Evolutionary conservation across 805 yeast species (phyloP).

Genomic region (Candida takata): DNA sequence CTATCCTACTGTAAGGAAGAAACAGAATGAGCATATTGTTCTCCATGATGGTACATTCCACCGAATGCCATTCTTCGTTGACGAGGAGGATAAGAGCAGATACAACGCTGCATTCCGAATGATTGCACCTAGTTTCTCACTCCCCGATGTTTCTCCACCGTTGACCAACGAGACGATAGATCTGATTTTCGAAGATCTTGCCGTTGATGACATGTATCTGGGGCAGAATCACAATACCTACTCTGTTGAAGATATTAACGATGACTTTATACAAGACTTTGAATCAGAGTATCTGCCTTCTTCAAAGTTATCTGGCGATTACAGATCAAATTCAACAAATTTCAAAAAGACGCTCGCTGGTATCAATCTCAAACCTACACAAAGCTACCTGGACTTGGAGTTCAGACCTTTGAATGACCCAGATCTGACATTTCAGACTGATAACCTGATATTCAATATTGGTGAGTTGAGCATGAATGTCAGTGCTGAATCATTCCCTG

Average conservation of each 20-base stretch:
- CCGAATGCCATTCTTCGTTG: slow-evolving; percentile 65
- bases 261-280: slow-evolving; percentile 16
- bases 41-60: slow-evolving; percentile 80
- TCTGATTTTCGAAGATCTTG: slow-evolving; percentile 16
- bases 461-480: slow-evolving; percentile 41
- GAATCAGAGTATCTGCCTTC: slow-evolving; percentile 7
- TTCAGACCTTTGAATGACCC: slow-evolving; percentile 18
- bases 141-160: slow-evolving; percentile 62
- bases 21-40: slow-evolving; percentile 61
- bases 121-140: slow-evolving; percentile 51
- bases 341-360: slow-evolving; percentile 17
- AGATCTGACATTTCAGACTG: slow-evolving; percentile 42
- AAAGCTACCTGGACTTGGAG: slow-evolving; percentile 15
- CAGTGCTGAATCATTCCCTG: slow-evolving; percentile 37
- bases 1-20: slow-evolving; percentile 35
- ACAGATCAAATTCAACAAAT: neutral
- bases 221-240: neutral
- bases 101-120: slow-evolving; percentile 47
- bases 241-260: neutral
- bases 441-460: slow-evolving; percentile 47
- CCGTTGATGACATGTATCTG: slow-evolving; percentile 3
- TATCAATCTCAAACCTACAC: slow-evolving; percentile 6
- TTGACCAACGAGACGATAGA: slow-evolving; percentile 43
- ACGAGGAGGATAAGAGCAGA: slow-evolving; percentile 38
- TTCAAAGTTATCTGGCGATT: neutral